Evolutionary conservation across 108 stramenopile genomes (phyloP).

Genomic region (Nitzschia palea): DNA sequence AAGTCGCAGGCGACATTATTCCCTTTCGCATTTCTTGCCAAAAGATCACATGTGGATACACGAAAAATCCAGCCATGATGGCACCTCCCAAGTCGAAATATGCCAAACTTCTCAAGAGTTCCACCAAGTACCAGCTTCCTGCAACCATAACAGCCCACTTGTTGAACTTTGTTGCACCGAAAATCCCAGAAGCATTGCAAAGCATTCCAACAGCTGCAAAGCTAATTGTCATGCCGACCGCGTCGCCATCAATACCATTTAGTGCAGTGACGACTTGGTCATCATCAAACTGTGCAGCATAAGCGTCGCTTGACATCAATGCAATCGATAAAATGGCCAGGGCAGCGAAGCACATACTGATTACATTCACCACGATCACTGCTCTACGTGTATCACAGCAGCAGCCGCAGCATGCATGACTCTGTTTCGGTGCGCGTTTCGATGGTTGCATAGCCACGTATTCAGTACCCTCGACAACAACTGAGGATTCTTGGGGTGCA

Average conservation of each 20-base stretch:
- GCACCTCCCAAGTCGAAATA: slow-evolving; percentile 10
- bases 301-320: background rate
- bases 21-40: slow-evolving; percentile 33
- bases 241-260: background rate
- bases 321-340: slow-evolving; percentile 4
- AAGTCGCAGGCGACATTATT: slow-evolving; percentile 32
- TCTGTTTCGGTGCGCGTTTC: background rate
- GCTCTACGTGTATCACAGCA: slow-evolving; percentile 53
- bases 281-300: slow-evolving; percentile 17
- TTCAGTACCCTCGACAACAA: background rate
- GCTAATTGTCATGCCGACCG: background rate
- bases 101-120: background rate
- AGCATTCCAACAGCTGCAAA: slow-evolving; percentile 1
- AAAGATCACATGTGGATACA: slow-evolving; percentile 41
- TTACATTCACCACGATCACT: slow-evolving; percentile 36
- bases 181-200: slow-evolving; percentile 18
- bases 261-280: slow-evolving; percentile 15
- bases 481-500: too few relatives aligned
- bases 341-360: slow-evolving; percentile 25
- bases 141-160: background rate
- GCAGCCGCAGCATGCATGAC: slow-evolving; percentile 30
- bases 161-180: slow-evolving; percentile 22
- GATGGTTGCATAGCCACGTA: background rate
- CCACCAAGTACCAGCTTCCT: slow-evolving; percentile 12
- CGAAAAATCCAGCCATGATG: slow-evolving; percentile 18